Base-by-base conservation (phyloP, 495 filamentous ascomycete genomes). In the Parachaetomium inaequale region DNA sequence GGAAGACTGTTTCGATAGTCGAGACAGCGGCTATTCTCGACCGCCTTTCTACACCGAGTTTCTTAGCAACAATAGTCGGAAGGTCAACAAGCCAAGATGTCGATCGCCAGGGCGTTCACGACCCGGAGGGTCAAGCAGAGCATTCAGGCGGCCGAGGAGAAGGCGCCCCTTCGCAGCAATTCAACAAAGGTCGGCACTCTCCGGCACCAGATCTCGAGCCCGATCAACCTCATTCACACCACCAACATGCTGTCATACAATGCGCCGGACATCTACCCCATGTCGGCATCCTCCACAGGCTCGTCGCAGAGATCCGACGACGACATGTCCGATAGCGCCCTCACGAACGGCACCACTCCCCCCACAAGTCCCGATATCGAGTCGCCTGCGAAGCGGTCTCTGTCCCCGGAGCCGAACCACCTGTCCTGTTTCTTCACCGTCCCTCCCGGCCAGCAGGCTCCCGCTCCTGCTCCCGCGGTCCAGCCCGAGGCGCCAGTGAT, bases 241-340 rank as follows among this genome's bases (percentile, higher is more conserved):
- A 98, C 95, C 61, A 98, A 98, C 73, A 91, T 93, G 86, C 87
- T 96, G 19, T 89, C 90, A 19, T 96, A 94, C 81, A 92, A 93
- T 68, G 92, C 94, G 12, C 95, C 94, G 28, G 87, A 92, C 71
- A 82, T 91, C 65, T 82, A 78, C 66, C 83, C 80, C 58, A 71
- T 79, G 62, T 74, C 79, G 29, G 76, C 82, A 0, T 81, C 84
- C 1, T 86, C 88, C 0, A 72, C 82, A 26, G 84, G 80, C 7
- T 71, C 82, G 34, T 86, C 85, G 26, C 77, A 75, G 38, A 82
- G 86, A 63, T 78, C 75, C 25, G 77, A 79, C 56, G 73, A 76
- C 31, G 87, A 89, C 52, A 64, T 74, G 52, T 88, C 84, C 5
- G 88, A 91, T 59, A 73, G 76, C 55, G 81, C 84, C 21, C 75